Base-by-base conservation (phyloP, 441 rosid genomes). In the Arabidopsis lyrata region DNA sequence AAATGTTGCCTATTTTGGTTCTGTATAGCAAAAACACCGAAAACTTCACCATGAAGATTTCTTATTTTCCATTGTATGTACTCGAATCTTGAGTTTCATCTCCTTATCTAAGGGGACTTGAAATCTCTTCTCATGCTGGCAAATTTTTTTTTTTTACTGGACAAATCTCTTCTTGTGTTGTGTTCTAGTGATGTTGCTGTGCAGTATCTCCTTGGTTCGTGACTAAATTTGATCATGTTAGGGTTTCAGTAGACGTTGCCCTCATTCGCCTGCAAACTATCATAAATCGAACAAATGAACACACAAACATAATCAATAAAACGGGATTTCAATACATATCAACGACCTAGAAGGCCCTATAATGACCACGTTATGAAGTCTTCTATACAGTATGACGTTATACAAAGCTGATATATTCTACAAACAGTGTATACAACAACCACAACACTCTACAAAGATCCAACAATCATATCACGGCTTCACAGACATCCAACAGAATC, bases 1-100 rank as follows among this genome's bases (percentile, higher is more conserved):
- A 42, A 50, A 47, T 20, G 47, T 55, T 29, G 4, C 66, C 60
- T 38, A 22, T 24, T 65, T 70, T 70, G 66, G 50, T 65, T 71
- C 63, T 77, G 80, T 77, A 77, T 71, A 77, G 80, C 68, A 70
- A 64, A 48, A 49, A 58, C 59, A 62, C 63, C 57, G 5, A 31
- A 56, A 34, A 64, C 55, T 9, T 55, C 65, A 47, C 4, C 65
- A 49, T 69, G 71, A 64, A 65, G 24, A 31, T 64, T 70, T 77
- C 68, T 22, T 70, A 39, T 49, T 63, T 70, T 39, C 60, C 61
- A 50, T 56, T 57, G 61, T 22, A 45, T 69, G 35, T 64, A 55
- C 66, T 76, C 45, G 42, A 55, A 31, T 63, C 48, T 70, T 56
- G 61, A 63, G 60, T 76, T 29, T 56, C 75, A 11, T 70, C 71